A percentile compares a stretch with the other conserved stretches of the same genome.
These are phyloP conservation scores for Xylariaceae sp. DNA, from an alignment of 2,329 filamentous ascomycete species.

Conservation along the genomic window DNA sequence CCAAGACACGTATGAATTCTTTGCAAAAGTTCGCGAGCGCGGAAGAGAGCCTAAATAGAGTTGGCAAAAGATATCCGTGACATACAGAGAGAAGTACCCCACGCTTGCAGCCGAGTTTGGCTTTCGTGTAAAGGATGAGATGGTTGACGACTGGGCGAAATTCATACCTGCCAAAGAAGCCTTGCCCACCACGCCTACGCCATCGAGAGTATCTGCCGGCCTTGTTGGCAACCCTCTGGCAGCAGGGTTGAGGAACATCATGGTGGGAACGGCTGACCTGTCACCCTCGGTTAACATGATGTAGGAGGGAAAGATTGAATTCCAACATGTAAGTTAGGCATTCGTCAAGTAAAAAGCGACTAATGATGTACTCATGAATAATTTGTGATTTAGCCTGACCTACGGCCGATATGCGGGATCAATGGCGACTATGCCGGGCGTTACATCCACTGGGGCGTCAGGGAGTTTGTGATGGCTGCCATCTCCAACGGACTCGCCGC, in stretches of 20 bases:
- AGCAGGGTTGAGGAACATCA: conserved; percentile 39
- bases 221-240: conserved; percentile 47
- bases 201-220: conserved; percentile 45
- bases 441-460: conserved; percentile 57
- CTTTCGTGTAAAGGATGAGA: conserved; percentile 42
- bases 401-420: not conserved
- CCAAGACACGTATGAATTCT: conserved; percentile 46
- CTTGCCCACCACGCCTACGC: conserved; percentile 47
- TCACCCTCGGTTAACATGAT: conserved; percentile 47
- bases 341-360: no score
- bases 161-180: conserved; percentile 3
- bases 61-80: conserved; percentile 44
- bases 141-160: conserved; percentile 38
- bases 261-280: conserved; percentile 46
- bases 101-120: conserved; percentile 40
- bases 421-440: conserved; percentile 43
- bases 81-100: conserved; percentile 33
- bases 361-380: no score
- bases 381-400: conserved; percentile 3
- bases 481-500: conserved; percentile 58
- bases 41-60: conserved; percentile 44
- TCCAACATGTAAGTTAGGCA: conserved; percentile 41
- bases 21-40: conserved; percentile 41
- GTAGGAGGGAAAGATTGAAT: conserved; percentile 47
- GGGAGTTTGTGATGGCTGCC: conserved; percentile 58